Evolutionary conservation across 768 basidiomycete species (phyloP).

Genomic region (Hemileccinum impolitum): DNA sequence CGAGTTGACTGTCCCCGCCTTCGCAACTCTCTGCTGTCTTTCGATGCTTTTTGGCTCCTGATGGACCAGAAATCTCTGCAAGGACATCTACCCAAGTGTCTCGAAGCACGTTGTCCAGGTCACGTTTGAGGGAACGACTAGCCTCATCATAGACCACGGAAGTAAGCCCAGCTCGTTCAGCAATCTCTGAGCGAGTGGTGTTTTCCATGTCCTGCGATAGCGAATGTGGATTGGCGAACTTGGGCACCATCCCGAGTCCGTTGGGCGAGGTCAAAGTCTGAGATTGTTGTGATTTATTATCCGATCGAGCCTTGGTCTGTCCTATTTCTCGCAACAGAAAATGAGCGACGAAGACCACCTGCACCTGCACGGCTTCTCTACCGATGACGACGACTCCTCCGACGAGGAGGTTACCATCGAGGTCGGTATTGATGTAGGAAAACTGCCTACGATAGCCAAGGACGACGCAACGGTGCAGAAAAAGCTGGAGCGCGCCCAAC

Average conservation of each 20-base stretch:
- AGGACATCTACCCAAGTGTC: slow-evolving; percentile 19
- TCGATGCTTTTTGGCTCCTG: slow-evolving; percentile 1
- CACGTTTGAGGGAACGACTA: slow-evolving; percentile 13
- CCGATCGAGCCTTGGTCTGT: neutral
- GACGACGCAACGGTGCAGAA: slow-evolving; percentile 78
- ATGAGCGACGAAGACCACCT: slow-evolving; percentile 45
- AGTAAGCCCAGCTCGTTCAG: slow-evolving; percentile 6
- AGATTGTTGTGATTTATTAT: slow-evolving; percentile 22
- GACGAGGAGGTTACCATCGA: slow-evolving; percentile 67
- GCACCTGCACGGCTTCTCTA: slow-evolving; percentile 69
- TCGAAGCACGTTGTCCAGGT: slow-evolving; percentile 22
- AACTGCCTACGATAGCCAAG: slow-evolving; percentile 83
- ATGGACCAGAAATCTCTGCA: neutral
- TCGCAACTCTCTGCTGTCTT: slow-evolving; percentile 2
- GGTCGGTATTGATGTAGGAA: slow-evolving; percentile 62
- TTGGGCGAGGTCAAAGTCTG: neutral
- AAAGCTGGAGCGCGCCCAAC: slow-evolving; percentile 57
- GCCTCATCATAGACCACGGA: slow-evolving; percentile 6
- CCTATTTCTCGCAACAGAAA: neutral
- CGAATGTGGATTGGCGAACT: slow-evolving; percentile 48
- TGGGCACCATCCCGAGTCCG: slow-evolving; percentile 28
- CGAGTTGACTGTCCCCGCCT: neutral
- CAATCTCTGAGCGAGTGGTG: slow-evolving; percentile 37
- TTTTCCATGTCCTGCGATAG: slow-evolving; percentile 29
- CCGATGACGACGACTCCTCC: slow-evolving; percentile 72